Base-by-base conservation (phyloP, 208 protist species). In the Leishmania martiniquensis region DNA sequence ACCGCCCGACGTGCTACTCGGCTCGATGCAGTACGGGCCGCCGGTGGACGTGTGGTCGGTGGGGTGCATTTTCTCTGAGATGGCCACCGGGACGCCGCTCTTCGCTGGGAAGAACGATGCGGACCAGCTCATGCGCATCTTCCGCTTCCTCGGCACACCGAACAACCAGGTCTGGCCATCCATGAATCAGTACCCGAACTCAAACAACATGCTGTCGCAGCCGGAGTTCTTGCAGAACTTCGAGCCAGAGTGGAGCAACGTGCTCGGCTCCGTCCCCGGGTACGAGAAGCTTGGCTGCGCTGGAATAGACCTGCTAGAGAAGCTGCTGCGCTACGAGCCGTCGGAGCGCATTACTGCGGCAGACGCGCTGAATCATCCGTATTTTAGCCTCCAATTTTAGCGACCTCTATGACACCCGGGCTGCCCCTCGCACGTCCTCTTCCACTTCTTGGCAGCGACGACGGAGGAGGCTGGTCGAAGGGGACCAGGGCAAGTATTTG, bases 71-170 rank as follows among this genome's bases (percentile, higher is more conserved):
- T 97, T 99, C 89, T 93, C 86, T 15, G 97, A 98, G 81, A 95
- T 98, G 86, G 91, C 95, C n/a, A 97, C 91, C 37, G 86, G 97
- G 12, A 70, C 85, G 15, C 98, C 98, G 49, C 94, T 99, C 39
- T 99, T 99, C 86, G 88, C 98, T 5, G 99, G 99, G n/a, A 86
- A 93, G 49, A 97, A 97, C 75, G 97, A 98, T 75, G 90, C 92
- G 15, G 98, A 99, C 78, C 97, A 99, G 88, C 89, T 99, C 22
- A 89, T 98, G 80, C 89, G 91, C 62, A 99, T 99, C 80, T 99
- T 99, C 81, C 84, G 86, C 74, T 97, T 95, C 71, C 84, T 99
- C 10, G 96, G 97, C 78, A 99, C 96, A 13, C 98, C 98, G 32
- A 99, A 89, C 77, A 95, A 95, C 60, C 82, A 94, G 37, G 80